Evolutionary conservation across 78 protist species (phyloP).

Genomic region (Thecamonas trahens): DNA sequence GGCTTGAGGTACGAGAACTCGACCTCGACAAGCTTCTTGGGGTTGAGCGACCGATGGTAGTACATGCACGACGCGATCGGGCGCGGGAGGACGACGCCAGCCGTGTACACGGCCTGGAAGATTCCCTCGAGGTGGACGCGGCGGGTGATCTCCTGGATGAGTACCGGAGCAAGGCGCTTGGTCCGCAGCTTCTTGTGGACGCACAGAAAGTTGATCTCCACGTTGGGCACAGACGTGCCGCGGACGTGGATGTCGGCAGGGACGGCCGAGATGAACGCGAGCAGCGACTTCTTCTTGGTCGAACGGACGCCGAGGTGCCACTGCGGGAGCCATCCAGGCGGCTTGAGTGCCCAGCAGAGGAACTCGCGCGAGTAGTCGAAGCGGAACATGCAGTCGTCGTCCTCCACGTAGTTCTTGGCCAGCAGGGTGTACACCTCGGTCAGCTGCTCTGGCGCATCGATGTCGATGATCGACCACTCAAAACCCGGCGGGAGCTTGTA

Average conservation of each 20-base stretch:
- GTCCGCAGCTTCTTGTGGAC: slow-evolving; percentile 88
- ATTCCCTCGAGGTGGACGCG: slow-evolving; percentile 79
- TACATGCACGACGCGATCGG: slow-evolving; percentile 83
- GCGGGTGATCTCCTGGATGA: slow-evolving; percentile 96
- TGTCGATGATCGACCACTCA: slow-evolving; percentile 70
- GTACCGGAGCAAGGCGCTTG: slow-evolving; percentile 92
- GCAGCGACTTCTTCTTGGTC: slow-evolving; percentile 39
- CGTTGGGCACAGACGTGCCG: slow-evolving; percentile 28
- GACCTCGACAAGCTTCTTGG: slow-evolving; percentile 78
- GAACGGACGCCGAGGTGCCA: slow-evolving; percentile 91
- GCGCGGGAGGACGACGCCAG: slow-evolving; percentile 84
- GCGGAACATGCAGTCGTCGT: slow-evolving; percentile 95
- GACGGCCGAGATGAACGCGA: slow-evolving; percentile 90
- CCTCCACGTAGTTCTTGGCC: slow-evolving; percentile 91
- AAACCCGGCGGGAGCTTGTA: slow-evolving; percentile 74
- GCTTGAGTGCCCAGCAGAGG: slow-evolving; percentile 77
- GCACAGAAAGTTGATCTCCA: slow-evolving; percentile 97
- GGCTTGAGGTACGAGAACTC: slow-evolving; percentile 64
- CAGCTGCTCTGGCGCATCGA: slow-evolving; percentile 50
- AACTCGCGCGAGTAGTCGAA: slow-evolving; percentile 91
- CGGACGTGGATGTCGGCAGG: slow-evolving; percentile 74
- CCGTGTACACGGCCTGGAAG: slow-evolving; percentile 92
- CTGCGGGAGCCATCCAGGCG: slow-evolving; percentile 74
- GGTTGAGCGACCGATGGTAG: slow-evolving; percentile 90
- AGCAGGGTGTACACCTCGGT: slow-evolving; percentile 75